Evolutionary conservation across 1,284 basidiomycete genomes (phyloP).

Genomic region (Mycena citricolor): DNA sequence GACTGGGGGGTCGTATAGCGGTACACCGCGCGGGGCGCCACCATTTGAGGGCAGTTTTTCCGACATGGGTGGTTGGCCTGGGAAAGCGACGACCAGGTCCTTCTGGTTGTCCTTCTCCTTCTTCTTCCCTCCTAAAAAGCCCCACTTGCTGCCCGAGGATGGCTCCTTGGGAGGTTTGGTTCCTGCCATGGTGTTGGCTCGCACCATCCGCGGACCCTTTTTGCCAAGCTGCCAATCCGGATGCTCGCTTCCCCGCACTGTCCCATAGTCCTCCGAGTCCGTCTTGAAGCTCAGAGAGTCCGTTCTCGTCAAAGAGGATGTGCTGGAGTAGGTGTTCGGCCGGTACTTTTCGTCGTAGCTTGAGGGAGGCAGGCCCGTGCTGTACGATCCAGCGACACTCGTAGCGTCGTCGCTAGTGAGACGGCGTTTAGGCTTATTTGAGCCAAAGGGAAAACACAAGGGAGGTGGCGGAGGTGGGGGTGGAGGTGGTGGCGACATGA

Average conservation of each 20-base stretch:
- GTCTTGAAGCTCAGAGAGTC: conserved; percentile 54
- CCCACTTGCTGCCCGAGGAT: conserved; percentile 51
- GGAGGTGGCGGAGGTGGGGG: conserved; percentile 55
- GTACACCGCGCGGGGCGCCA: conserved; percentile 38
- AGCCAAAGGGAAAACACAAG: conserved; percentile 54
- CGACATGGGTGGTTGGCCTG: conserved; percentile 38
- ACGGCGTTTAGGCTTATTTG: conserved; percentile 40
- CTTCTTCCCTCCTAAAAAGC: conserved; percentile 70
- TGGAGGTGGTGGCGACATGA: conserved; percentile 40
- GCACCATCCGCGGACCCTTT: conserved; percentile 37
- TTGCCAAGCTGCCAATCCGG: conserved; percentile 38
- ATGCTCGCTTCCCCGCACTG: conserved; percentile 30
- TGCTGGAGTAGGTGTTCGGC: conserved; percentile 32
- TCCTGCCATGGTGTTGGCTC: conserved; percentile 56
- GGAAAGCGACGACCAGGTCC: conserved; percentile 29
- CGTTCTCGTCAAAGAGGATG: conserved; percentile 36
- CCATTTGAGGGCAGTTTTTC: conserved; percentile 29
- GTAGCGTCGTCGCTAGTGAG: conserved; percentile 11
- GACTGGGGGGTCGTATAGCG: conserved; percentile 41
- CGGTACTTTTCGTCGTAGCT: conserved; percentile 6
- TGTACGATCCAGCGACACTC: conserved; percentile 2
- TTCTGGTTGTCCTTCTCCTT: conserved; percentile 52
- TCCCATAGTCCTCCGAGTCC: conserved; percentile 57
- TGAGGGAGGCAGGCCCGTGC: conserved; percentile 25
- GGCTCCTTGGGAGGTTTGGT: conserved; percentile 12